These are phyloP conservation scores for Rhododendron mucronatum DNA, from an alignment of 148 eudicot species.

Conservation along the genomic window DNA sequence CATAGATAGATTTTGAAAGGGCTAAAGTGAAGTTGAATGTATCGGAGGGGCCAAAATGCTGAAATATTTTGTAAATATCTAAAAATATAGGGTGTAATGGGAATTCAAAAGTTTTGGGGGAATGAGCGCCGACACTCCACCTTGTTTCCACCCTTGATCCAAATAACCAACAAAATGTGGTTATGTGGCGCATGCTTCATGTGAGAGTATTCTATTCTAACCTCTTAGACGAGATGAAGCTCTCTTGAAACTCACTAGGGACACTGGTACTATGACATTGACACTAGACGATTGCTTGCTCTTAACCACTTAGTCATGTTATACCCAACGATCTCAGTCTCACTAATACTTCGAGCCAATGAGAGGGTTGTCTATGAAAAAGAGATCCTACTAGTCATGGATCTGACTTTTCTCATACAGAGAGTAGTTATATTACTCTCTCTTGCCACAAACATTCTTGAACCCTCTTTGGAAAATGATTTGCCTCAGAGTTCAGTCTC, in stretches of 20 bases:
- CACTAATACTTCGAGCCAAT: neutral
- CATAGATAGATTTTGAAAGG: neutral
- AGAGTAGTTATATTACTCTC: neutral
- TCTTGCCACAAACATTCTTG: neutral
- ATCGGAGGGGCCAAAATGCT: neutral
- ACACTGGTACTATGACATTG: neutral
- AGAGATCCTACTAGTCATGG: neutral
- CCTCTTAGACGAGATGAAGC: neutral
- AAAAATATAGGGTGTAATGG: no score
- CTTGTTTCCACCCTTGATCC: no score
- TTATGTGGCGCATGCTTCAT: neutral
- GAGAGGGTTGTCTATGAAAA: neutral
- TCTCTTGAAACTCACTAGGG: neutral
- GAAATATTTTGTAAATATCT: no score
- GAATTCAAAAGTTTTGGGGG: no score
- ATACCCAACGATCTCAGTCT: neutral
- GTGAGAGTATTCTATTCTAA: neutral
- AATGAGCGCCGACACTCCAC: no score
- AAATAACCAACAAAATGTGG: neutral
- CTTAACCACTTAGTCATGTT: neutral
- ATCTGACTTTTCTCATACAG: neutral
- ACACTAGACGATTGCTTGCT: neutral
- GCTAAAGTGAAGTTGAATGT: neutral
- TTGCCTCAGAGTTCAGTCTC: neutral
- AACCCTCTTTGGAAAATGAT: neutral